Evolutionary conservation across 2,329 filamentous ascomycete species (phyloP).

Genomic region (Exophiala sideris): DNA sequence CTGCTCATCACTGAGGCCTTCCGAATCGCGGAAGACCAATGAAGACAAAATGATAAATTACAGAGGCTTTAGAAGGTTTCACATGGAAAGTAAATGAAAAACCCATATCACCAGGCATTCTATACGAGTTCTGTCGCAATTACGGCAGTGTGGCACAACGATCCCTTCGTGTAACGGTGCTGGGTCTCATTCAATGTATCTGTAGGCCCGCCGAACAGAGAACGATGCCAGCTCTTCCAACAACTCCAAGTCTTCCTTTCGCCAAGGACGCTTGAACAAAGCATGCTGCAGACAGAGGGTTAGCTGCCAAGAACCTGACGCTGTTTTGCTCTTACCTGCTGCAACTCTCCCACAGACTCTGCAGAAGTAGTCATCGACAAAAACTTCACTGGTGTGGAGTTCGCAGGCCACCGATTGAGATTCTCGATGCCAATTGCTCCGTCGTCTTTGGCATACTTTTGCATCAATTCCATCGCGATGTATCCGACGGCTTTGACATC

Average conservation of each 20-base stretch:
- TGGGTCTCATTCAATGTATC: not conserved
- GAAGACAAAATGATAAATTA: not conserved
- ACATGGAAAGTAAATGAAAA: not conserved
- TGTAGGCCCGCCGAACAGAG: not conserved
- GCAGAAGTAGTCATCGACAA: not conserved
- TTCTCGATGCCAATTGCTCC: constrained; percentile 33
- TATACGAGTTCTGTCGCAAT: not conserved
- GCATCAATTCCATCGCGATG: constrained; percentile 33
- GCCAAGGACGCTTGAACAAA: not conserved
- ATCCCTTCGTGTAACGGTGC: not conserved
- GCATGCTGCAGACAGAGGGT: not conserved
- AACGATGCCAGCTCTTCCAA: not conserved
- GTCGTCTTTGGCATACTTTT: constrained; percentile 35
- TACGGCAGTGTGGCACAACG: not conserved
- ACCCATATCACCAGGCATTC: not conserved
- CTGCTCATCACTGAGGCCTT: too few species aligned
- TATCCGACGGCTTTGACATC: constrained; percentile 28
- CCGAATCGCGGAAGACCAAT: too few species aligned
- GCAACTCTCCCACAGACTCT: not conserved
- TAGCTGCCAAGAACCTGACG: not conserved
- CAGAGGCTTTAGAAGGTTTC: not conserved
- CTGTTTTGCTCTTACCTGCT: not conserved
- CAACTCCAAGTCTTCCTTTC: not conserved
- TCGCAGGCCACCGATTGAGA: constrained; percentile 29
- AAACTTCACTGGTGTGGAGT: not conserved